A percentile compares a stretch with the other conserved stretches of the same genome.
phyloP scores from a whole-genome alignment of 768 basidiomycete genomes.

The Leucocoprinus leucothites region DNA sequence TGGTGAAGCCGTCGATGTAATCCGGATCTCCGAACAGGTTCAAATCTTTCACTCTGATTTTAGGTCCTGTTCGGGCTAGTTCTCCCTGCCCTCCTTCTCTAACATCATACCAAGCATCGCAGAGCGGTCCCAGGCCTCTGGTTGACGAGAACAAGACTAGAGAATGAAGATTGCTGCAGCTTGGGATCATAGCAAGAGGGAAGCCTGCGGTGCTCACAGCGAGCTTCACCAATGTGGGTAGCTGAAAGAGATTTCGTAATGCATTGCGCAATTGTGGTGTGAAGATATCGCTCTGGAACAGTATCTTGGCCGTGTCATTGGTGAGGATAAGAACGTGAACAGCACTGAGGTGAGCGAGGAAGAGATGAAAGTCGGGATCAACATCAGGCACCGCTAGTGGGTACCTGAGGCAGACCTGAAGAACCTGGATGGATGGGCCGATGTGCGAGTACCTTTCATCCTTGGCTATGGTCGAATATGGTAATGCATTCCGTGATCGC shows the following conservation, averaged over 20 bases:
- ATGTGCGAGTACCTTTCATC: background rate
- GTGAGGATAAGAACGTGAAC: background rate
- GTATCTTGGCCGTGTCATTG: background rate
- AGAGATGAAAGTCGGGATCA: background rate
- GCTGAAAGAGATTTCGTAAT: background rate
- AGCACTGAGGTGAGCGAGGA: background rate
- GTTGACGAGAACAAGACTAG: background rate
- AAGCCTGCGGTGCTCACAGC: background rate
- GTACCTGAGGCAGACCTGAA: background rate
- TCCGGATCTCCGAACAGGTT: background rate
- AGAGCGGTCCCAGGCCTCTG: background rate
- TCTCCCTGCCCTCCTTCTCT: background rate
- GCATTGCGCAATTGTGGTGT: background rate
- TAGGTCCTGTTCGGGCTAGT: background rate
- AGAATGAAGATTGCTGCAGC: background rate
- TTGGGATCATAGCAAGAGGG: background rate
- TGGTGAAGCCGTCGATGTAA: background rate
- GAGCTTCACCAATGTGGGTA: background rate
- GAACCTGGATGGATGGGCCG: background rate
- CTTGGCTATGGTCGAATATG: background rate
- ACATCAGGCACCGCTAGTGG: background rate
- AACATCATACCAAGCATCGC: background rate
- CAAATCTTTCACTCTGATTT: background rate
- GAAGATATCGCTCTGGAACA: background rate
- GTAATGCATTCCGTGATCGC: background rate